A percentile compares a stretch with the other conserved stretches of the same genome.
These are phyloP conservation scores for Phaeophleospora eucalypticola DNA, from an alignment of 2,329 filamentous ascomycete species.

Conservation along the genomic window DNA sequence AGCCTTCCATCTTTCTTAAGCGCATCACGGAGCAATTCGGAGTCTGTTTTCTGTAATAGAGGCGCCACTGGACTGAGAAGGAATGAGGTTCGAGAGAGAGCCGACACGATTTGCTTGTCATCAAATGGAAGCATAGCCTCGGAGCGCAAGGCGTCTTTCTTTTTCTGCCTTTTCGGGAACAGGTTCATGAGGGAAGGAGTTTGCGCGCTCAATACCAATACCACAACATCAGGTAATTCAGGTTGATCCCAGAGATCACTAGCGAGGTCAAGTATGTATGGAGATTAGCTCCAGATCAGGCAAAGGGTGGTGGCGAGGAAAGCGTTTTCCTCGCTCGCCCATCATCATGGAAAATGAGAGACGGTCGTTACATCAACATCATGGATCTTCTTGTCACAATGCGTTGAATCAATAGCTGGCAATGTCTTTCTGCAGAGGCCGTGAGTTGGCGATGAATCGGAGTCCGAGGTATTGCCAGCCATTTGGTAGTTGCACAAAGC, in stretches of 20 bases:
- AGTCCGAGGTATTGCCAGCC: too few relatives aligned
- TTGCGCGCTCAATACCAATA: not conserved
- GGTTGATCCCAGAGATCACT: not conserved
- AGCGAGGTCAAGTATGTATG: constrained; percentile 2
- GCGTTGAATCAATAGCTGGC: too few relatives aligned
- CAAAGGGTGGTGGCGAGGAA: not conserved
- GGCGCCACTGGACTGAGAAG: not conserved
- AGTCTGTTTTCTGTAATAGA: not conserved
- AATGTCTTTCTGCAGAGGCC: too few relatives aligned
- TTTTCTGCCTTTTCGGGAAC: not conserved
- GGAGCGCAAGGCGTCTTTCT: not conserved
- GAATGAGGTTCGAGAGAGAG: not conserved
- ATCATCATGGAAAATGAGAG: constrained; percentile 4
- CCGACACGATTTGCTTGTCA: not conserved
- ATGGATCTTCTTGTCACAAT: too few relatives aligned
- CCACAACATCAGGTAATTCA: not conserved
- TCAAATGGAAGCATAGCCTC: not conserved
- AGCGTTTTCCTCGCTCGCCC: not conserved
- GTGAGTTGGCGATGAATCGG: too few relatives aligned
- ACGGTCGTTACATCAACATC: constrained; percentile 12
- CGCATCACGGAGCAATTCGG: not conserved
- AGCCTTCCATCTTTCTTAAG: constrained; percentile 73
- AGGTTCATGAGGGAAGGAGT: not conserved
- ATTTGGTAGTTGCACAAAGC: too few relatives aligned
- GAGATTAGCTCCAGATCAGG: constrained; percentile 2